phyloP scores from a whole-genome alignment of 768 basidiomycete species.

The Serendipita sp. region DNA sequence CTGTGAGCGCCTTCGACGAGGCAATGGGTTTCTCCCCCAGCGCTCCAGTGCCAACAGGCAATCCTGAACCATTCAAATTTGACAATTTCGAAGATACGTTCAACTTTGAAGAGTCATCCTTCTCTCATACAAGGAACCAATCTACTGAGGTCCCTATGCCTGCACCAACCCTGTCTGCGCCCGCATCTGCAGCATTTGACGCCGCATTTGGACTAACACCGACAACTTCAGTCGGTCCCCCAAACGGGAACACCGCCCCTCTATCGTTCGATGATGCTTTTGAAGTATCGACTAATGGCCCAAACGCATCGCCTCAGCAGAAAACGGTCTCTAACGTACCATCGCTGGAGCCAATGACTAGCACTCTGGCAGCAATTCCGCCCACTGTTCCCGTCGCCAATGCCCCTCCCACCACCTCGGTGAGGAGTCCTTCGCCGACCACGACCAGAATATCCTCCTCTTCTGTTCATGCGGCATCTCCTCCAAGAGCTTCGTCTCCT shows the following conservation, averaged over 20 bases:
- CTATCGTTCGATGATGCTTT: constrained; percentile 35
- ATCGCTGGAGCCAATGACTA: constrained; percentile 24
- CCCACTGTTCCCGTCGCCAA: constrained; percentile 16
- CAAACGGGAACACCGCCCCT: constrained; percentile 13
- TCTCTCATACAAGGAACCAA: constrained; percentile 13
- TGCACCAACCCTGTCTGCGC: constrained; percentile 12
- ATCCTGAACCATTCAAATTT: constrained; percentile 35
- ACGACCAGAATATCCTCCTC: not conserved
- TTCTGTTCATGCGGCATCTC: constrained; percentile 21
- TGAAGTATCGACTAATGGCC: constrained; percentile 20
- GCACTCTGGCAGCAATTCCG: constrained; percentile 17
- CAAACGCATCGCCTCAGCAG: constrained; percentile 12
- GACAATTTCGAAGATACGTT: constrained; percentile 55
- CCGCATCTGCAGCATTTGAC: constrained; percentile 20
- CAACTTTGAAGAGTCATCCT: constrained; percentile 33
- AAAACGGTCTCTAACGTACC: constrained; percentile 15
- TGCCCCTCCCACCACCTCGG: constrained; percentile 19
- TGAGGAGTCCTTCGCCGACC: constrained; percentile 18
- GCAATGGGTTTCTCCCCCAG: constrained; percentile 42
- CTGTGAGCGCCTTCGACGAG: constrained; percentile 56
- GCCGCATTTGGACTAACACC: constrained; percentile 19
- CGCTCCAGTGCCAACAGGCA: constrained; percentile 20
- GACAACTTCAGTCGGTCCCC: constrained; percentile 13
- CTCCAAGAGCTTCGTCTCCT: constrained; percentile 41
- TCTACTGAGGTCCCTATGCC: not conserved